Conservation (phyloP, 2,329 filamentous ascomycete genomes). For the Calonectria fujianensis region DNA sequence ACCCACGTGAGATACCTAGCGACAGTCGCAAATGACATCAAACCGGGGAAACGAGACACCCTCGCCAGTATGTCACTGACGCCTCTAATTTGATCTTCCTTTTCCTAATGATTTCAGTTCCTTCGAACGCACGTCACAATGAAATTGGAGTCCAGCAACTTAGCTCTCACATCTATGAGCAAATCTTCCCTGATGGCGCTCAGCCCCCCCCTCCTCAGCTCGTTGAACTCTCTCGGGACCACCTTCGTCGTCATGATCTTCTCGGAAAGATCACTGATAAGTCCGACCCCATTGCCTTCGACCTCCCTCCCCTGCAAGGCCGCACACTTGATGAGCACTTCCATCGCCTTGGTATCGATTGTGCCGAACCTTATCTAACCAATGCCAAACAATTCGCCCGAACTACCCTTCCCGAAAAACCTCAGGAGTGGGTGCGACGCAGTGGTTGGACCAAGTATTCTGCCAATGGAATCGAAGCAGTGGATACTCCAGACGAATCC, state of each 20-base stretch:
- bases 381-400: conserved; percentile 84
- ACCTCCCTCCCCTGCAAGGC: conserved; percentile 88
- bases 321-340: conserved; percentile 95
- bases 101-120: conserved; percentile 58
- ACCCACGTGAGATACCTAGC: conserved; percentile 68
- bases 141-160: conserved; percentile 96
- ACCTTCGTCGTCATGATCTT: conserved; percentile 89
- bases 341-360: conserved; percentile 88
- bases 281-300: conserved; percentile 85
- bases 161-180: conserved; percentile 86
- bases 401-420: conserved; percentile 75
- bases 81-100: neutral
- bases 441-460: conserved; percentile 98
- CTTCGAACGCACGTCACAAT: conserved; percentile 83
- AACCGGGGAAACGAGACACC: conserved; percentile 49
- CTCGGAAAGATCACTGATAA: conserved; percentile 92
- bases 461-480: conserved; percentile 81
- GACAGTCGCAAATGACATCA: conserved; percentile 55
- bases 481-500: conserved; percentile 85
- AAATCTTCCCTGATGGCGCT: conserved; percentile 82
- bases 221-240: conserved; percentile 86
- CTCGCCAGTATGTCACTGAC: conserved; percentile 64
- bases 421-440: conserved; percentile 82
- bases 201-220: conserved; percentile 80
- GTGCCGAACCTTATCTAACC: conserved; percentile 87